Percentiles rank a stretch among this genome's conserved stretches.
phyloP scores from a whole-genome alignment of 139 green algal species.

The Mychonastes homosphaera region DNA sequence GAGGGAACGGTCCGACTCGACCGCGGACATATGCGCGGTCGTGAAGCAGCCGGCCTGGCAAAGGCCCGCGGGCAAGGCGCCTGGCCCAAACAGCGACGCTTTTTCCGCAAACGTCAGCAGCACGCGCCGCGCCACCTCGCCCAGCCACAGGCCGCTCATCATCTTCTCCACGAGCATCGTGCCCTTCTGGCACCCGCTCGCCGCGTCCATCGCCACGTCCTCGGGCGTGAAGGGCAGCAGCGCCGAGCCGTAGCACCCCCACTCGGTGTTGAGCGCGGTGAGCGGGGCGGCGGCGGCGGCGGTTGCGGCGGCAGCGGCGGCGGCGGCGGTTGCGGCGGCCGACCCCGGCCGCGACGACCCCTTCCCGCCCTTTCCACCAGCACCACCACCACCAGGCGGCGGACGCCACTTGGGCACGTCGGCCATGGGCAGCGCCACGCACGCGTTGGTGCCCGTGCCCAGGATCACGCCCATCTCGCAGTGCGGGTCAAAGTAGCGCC shows the following conservation, averaged over 20 bases:
- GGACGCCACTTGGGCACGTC: constrained; percentile 38
- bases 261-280: constrained; percentile 60
- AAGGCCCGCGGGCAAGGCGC: constrained; percentile 1
- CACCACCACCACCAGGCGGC: no score
- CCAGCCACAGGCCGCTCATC: constrained; percentile 78
- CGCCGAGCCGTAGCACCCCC: constrained; percentile 54
- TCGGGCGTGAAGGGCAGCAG: constrained; percentile 42
- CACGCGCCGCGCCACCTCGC: constrained; percentile 66
- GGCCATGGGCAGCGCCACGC: constrained; percentile 34
- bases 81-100: constrained; percentile 23
- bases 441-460: constrained; percentile 78
- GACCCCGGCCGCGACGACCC: no score
- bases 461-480: constrained; percentile 66
- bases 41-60: constrained; percentile 17
- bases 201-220: constrained; percentile 57
- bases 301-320: background rate
- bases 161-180: constrained; percentile 82
- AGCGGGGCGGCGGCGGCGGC: constrained; percentile 1
- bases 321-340: background rate
- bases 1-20: constrained; percentile 37
- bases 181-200: constrained; percentile 31
- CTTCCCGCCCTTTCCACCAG: no score
- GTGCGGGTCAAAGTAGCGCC: constrained; percentile 48
- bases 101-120: constrained; percentile 44
- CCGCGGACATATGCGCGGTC: constrained; percentile 27